Evolutionary conservation across 2,329 filamentous ascomycete genomes (phyloP).

Genomic region (Ophiosphaerella korrae): DNA sequence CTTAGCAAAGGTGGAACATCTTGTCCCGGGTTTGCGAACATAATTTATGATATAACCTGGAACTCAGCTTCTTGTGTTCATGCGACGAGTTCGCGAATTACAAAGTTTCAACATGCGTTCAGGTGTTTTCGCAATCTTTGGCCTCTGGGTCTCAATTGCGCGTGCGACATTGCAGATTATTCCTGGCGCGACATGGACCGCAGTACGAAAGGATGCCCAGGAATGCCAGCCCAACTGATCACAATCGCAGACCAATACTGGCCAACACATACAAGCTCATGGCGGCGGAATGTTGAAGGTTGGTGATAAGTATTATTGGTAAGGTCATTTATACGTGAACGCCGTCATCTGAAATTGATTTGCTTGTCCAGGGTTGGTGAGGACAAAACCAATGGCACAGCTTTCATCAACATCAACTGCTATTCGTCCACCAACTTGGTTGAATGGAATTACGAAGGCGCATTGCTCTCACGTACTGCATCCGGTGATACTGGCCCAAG

Average conservation of each 20-base stretch:
- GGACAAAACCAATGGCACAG: constrained; percentile 67
- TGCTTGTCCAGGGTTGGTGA: constrained; percentile 62
- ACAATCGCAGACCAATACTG: constrained; percentile 44
- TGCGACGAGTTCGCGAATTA: background rate
- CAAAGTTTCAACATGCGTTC: constrained; percentile 25
- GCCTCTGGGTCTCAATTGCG: constrained; percentile 23
- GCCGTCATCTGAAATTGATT: background rate
- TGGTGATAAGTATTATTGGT: constrained; percentile 63
- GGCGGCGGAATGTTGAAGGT: constrained; percentile 68
- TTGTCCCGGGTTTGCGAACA: background rate
- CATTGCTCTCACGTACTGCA: constrained; percentile 60
- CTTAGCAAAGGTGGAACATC: background rate
- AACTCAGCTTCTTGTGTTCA: background rate
- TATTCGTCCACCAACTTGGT: constrained; percentile 68
- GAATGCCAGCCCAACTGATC: constrained; percentile 4
- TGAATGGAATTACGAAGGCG: constrained; percentile 66
- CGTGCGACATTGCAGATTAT: constrained; percentile 46
- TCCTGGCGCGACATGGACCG: constrained; percentile 49
- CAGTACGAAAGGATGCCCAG: constrained; percentile 20
- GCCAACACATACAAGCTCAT: constrained; percentile 68
- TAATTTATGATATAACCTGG: constrained; percentile 1
- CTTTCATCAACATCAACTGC: constrained; percentile 70
- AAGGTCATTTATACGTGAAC: background rate
- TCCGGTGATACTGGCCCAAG: constrained; percentile 65
- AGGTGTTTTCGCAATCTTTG: constrained; percentile 10